Conservation (phyloP, 768 basidiomycete species). For the Hypholoma fasciculare region DNA sequence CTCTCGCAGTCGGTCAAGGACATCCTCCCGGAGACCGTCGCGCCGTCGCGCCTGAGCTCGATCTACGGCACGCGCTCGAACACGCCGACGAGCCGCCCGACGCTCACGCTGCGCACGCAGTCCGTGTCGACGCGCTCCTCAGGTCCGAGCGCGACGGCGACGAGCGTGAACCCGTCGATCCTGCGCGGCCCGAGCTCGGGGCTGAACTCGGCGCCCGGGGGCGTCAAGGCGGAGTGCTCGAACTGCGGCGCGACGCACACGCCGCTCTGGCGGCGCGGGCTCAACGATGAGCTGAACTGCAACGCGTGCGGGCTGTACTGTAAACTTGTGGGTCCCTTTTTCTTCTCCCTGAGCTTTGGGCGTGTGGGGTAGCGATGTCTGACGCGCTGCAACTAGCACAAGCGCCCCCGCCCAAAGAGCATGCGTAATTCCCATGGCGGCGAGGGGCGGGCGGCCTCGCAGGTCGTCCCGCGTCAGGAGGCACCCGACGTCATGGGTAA, state of each 20-base stretch:
- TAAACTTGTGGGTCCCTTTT: conserved; percentile 60
- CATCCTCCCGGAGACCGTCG: conserved; percentile 50
- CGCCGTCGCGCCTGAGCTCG: conserved; percentile 58
- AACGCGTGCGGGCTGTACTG: conserved; percentile 90
- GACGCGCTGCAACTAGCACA: conserved; percentile 53
- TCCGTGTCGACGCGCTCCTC: conserved; percentile 49
- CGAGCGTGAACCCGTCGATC: conserved; percentile 50
- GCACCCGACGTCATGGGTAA: conserved; percentile 72
- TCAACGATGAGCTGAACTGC: conserved; percentile 89
- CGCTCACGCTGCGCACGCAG: conserved; percentile 63
- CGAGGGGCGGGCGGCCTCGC: conserved; percentile 58
- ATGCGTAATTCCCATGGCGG: conserved; percentile 79
- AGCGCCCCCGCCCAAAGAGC: conserved; percentile 85
- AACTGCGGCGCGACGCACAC: conserved; percentile 91
- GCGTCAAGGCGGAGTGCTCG: conserved; percentile 80
- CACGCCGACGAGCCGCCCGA: conserved; percentile 46
- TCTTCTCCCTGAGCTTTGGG: conserved; percentile 11
- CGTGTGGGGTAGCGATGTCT: background rate
- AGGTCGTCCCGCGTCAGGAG: conserved; percentile 65
- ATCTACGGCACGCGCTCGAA: conserved; percentile 50
- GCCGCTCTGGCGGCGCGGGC: conserved; percentile 81
- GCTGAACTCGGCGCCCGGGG: conserved; percentile 47
- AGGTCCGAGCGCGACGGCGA: conserved; percentile 67
- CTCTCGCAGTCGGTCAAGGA: conserved; percentile 43
- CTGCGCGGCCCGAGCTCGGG: conserved; percentile 29